Percentiles rank a stretch among this genome's conserved stretches.
phyloP scores from a whole-genome alignment of 2,329 filamentous ascomycete species.

The Aspergillus tanneri region DNA sequence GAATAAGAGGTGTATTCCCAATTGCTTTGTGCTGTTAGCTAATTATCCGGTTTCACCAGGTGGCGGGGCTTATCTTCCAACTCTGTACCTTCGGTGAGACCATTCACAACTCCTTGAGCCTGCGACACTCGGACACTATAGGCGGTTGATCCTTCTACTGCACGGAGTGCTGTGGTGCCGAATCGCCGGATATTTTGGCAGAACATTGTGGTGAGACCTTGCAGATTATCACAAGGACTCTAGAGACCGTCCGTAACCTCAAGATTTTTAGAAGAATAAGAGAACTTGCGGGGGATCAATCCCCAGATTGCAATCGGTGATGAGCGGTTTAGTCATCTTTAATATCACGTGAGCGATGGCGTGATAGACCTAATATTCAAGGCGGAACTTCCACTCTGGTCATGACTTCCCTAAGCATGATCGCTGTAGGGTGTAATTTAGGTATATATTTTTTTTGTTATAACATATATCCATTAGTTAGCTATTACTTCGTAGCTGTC shows the following conservation, averaged over 20 bases:
- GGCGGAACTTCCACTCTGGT: no score
- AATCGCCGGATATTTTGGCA: slow-evolving; percentile 67
- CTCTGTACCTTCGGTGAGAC: slow-evolving; percentile 79
- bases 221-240: slow-evolving; percentile 7
- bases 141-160: slow-evolving; percentile 51
- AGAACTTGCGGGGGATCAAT: slow-evolving; percentile 4
- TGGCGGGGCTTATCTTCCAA: no score
- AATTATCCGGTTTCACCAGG: background rate
- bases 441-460: no score
- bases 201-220: slow-evolving; percentile 57
- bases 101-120: slow-evolving; percentile 74
- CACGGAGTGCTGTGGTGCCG: slow-evolving; percentile 60
- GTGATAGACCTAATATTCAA: slow-evolving; percentile 11
- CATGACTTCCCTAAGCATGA: no score
- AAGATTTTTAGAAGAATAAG: no score
- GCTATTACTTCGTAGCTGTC: no score
- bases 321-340: slow-evolving; percentile 26
- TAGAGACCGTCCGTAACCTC: slow-evolving; percentile 1
- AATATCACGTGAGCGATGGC: slow-evolving; percentile 23
- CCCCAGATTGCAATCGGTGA: slow-evolving; percentile 20
- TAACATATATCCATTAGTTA: no score
- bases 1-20: slow-evolving; percentile 93
- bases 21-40: slow-evolving; percentile 66
- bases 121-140: slow-evolving; percentile 72
- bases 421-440: no score